Conservation (phyloP, 2,329 filamentous ascomycete genomes). For the Madurella fahalii region DNA sequence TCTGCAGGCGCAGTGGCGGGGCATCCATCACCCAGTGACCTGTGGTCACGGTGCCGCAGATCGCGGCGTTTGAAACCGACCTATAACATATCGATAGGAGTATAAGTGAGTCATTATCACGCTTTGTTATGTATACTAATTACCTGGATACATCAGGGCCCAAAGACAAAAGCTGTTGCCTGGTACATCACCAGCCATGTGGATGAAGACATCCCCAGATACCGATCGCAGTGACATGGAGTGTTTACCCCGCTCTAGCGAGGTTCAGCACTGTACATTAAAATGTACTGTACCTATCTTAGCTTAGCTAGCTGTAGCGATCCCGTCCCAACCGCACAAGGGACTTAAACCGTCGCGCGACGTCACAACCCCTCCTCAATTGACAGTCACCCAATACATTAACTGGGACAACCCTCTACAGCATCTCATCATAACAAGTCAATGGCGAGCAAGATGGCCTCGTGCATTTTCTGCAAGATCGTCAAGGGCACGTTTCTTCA, state of each 20-base stretch:
- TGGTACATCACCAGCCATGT: too few species aligned
- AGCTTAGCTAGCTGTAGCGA: not conserved
- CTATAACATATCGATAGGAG: too few species aligned
- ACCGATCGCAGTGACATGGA: too few species aligned
- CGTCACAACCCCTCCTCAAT: not conserved
- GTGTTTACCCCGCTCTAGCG: too few species aligned
- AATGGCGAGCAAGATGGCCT: conserved; percentile 50
- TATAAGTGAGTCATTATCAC: too few species aligned
- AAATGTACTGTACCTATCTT: not conserved
- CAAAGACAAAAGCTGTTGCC: not conserved
- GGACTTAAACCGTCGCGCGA: not conserved
- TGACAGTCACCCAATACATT: not conserved
- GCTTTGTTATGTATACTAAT: too few species aligned
- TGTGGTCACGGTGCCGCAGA: not conserved
- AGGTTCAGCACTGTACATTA: too few species aligned
- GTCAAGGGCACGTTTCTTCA: conserved; percentile 63
- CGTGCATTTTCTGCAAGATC: conserved; percentile 96
- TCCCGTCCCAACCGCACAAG: not conserved
- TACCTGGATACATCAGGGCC: too few species aligned
- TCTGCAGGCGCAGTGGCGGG: too few species aligned
- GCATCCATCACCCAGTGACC: not conserved
- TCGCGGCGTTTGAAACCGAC: not conserved
- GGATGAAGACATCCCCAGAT: too few species aligned
- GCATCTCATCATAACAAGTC: conserved; percentile 49
- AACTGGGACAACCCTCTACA: too few species aligned